Percentiles rank a stretch among this genome's conserved stretches.
phyloP scores from a whole-genome alignment of 1,139 yeast genomes.

The Candida sanyaensis region DNA sequence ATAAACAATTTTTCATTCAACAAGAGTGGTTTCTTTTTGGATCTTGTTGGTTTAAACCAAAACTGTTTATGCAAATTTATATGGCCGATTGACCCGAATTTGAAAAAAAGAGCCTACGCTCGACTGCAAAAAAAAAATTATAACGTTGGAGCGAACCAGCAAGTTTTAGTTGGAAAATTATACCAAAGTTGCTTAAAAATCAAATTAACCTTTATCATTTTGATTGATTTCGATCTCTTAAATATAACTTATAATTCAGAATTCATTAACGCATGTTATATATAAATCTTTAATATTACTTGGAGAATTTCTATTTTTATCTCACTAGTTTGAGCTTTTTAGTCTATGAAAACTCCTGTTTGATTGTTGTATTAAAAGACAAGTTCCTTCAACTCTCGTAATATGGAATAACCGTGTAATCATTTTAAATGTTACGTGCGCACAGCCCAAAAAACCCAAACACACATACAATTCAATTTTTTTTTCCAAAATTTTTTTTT shows the following conservation, averaged over 20 bases:
- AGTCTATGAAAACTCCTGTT: too few species aligned
- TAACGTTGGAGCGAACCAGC: neutral
- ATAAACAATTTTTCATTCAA: too few species aligned
- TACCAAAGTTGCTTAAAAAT: neutral
- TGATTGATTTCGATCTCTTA: too few species aligned
- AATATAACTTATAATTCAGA: too few species aligned
- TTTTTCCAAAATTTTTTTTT: constrained; percentile 4
- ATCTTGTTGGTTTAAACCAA: neutral
- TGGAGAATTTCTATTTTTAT: too few species aligned
- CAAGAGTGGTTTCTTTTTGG: too few species aligned
- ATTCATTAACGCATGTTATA: too few species aligned
- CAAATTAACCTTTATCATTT: neutral
- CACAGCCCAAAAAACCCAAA: constrained; percentile 3
- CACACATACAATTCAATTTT: constrained; percentile 2
- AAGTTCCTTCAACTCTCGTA: neutral
- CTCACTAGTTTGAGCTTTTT: too few species aligned
- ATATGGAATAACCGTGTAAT: neutral
- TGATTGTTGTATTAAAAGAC: neutral
- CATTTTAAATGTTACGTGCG: neutral
- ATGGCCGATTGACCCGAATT: neutral
- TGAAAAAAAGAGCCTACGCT: neutral
- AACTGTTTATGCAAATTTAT: neutral
- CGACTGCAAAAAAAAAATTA: constrained; percentile 3
- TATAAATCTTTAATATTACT: too few species aligned
- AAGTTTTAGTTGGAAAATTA: neutral